phyloP scores from a whole-genome alignment of 257 asterid genomes.

The Solanum chaucha region DNA sequence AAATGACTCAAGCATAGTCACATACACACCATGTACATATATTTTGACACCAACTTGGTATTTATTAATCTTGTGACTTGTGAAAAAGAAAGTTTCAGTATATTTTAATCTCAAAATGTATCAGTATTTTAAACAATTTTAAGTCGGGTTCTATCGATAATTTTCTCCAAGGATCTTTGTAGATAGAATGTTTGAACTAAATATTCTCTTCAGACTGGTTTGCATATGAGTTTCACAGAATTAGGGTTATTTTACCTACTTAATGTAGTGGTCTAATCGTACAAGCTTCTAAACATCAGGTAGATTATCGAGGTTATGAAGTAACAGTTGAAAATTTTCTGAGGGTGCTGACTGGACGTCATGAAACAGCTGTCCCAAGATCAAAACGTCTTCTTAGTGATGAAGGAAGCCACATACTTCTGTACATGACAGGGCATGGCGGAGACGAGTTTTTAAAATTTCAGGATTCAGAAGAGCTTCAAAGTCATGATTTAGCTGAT shows the following conservation, averaged over 20 bases:
- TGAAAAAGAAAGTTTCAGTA: not conserved
- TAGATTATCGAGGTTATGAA: constrained; percentile 96
- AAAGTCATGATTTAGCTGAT: constrained; percentile 97
- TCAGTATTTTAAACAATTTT: not conserved
- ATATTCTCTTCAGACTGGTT: not conserved
- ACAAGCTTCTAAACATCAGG: constrained; percentile 40
- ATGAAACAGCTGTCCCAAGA: constrained; percentile 87
- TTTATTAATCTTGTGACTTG: not conserved
- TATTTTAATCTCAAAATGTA: not conserved
- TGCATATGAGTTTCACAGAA: not conserved
- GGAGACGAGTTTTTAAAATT: constrained; percentile 92
- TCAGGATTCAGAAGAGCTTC: constrained; percentile 98
- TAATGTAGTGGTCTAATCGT: constrained; percentile 7
- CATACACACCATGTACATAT: not conserved
- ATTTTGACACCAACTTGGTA: not conserved
- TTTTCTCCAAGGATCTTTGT: not conserved
- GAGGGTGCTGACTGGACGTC: constrained; percentile 88
- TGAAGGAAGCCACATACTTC: constrained; percentile 94
- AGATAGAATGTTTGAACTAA: not conserved
- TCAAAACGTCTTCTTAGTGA: constrained; percentile 96
- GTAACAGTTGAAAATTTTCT: constrained; percentile 89
- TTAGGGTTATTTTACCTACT: not conserved
- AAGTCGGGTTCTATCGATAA: not conserved
- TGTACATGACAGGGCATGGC: constrained; percentile 98
- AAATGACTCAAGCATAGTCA: not conserved